phyloP scores from a whole-genome alignment of 345 rosid species.

The Linum tenue region DNA sequence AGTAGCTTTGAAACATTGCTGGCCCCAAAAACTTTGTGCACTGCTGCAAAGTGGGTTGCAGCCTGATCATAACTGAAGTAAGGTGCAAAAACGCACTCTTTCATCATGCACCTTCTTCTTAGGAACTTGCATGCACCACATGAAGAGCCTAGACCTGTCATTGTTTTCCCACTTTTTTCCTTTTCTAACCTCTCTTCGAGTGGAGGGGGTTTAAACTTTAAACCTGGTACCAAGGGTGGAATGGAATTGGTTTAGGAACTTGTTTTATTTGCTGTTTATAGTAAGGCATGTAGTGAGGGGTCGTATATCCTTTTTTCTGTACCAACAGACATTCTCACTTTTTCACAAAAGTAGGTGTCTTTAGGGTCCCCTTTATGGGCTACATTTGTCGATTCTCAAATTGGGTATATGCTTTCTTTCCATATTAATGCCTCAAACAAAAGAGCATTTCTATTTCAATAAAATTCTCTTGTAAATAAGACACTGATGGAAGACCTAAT shows the following conservation, averaged over 20 bases:
- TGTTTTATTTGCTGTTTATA: constrained; percentile 33
- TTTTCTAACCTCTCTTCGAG: constrained; percentile 7
- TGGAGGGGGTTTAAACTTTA: constrained; percentile 12
- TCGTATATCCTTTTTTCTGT: constrained; percentile 17
- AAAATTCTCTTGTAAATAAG: constrained; percentile 16
- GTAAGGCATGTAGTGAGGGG: constrained; percentile 24
- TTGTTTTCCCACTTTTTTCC: constrained; percentile 30
- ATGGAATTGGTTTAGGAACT: constrained; percentile 11
- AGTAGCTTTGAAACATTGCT: constrained; percentile 66
- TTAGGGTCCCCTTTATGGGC: constrained; percentile 60
- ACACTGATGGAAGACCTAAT: constrained; percentile 21
- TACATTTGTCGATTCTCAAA: constrained; percentile 38
- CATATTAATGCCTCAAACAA: constrained; percentile 26
- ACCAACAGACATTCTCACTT: constrained; percentile 31
- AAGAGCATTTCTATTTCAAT: constrained; percentile 9
- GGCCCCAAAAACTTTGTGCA: constrained; percentile 73
- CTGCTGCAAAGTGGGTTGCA: constrained; percentile 55
- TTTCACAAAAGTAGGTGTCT: constrained; percentile 26
- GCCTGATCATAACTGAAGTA: constrained; percentile 64
- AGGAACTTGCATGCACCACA: constrained; percentile 85
- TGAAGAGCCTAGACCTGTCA: constrained; percentile 66
- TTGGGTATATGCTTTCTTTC: constrained; percentile 44
- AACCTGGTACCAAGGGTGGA: constrained; percentile 13
- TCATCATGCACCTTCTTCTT: constrained; percentile 52
- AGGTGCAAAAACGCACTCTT: constrained; percentile 63